Percentiles rank a stretch among this genome's conserved stretches.
phyloP scores from a whole-genome alignment of 2,329 filamentous ascomycete species.

The Xylaria polymorpha region DNA sequence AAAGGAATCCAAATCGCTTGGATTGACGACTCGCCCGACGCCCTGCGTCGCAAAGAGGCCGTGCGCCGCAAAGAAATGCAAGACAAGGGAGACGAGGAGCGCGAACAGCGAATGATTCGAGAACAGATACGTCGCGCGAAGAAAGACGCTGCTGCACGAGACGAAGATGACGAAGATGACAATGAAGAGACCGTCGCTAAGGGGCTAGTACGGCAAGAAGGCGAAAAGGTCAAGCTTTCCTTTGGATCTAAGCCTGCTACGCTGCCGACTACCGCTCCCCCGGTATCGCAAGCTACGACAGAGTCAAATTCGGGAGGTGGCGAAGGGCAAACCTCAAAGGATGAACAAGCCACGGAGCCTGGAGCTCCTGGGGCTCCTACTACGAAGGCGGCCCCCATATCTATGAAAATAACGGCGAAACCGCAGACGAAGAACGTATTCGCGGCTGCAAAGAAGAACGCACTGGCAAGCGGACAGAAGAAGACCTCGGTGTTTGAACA shows the following conservation, averaged over 20 bases:
- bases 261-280: constrained; percentile 38
- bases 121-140: constrained; percentile 85
- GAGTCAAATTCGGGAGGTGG: constrained; percentile 40
- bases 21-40: constrained; percentile 92
- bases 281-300: constrained; percentile 38
- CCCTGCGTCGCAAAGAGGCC: constrained; percentile 81
- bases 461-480: constrained; percentile 69
- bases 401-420: constrained; percentile 74
- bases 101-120: constrained; percentile 83
- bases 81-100: constrained; percentile 90
- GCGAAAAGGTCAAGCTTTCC: constrained; percentile 80
- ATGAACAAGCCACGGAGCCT: constrained; percentile 26
- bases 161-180: constrained; percentile 52
- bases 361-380: constrained; percentile 28
- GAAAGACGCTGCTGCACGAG: constrained; percentile 59
- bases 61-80: constrained; percentile 84
- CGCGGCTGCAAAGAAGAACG: constrained; percentile 73
- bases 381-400: constrained; percentile 59
- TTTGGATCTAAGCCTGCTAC: constrained; percentile 64
- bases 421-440: constrained; percentile 84
- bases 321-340: constrained; percentile 23
- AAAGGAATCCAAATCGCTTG: constrained; percentile 89
- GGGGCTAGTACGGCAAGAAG: constrained; percentile 70
- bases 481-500: constrained; percentile 68
- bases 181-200: constrained; percentile 56